A percentile compares a stretch with the other conserved stretches of the same genome.
phyloP scores from a whole-genome alignment of 1,284 basidiomycete genomes.

The Rhodotorula sp. region DNA sequence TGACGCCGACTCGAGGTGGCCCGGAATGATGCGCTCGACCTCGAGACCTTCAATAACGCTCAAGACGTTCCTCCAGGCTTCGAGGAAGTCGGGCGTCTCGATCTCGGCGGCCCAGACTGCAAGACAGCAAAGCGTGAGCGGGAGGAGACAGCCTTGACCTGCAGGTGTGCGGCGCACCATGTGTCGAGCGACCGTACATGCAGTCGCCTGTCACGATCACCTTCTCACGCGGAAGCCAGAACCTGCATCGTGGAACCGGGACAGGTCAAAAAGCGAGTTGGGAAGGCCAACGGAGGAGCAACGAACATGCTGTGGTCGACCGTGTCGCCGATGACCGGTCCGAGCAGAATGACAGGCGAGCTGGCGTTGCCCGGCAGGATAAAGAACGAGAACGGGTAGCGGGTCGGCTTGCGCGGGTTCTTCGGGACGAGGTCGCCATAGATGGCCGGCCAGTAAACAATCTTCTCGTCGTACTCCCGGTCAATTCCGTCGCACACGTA shows the following conservation, averaged over 20 bases:
- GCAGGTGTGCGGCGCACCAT: background rate
- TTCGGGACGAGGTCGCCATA: slow-evolving; percentile 11
- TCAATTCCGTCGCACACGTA: slow-evolving; percentile 18
- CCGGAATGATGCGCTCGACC: slow-evolving; percentile 10
- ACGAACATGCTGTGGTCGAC: slow-evolving; percentile 15
- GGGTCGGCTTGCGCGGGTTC: slow-evolving; percentile 7
- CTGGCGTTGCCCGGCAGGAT: slow-evolving; percentile 10
- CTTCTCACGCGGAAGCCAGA: slow-evolving; percentile 19
- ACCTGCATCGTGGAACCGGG: background rate
- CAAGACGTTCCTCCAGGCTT: slow-evolving; percentile 13
- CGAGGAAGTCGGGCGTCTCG: slow-evolving; percentile 14
- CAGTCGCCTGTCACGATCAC: slow-evolving; percentile 23
- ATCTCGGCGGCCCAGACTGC: slow-evolving; percentile 17
- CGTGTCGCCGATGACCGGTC: slow-evolving; percentile 14
- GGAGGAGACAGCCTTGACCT: background rate
- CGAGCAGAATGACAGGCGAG: slow-evolving; percentile 18
- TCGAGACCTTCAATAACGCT: slow-evolving; percentile 16
- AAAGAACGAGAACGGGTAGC: slow-evolving; percentile 15
- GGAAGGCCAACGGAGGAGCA: background rate
- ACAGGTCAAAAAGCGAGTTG: background rate
- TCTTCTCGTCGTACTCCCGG: slow-evolving; percentile 20
- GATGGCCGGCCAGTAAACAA: background rate
- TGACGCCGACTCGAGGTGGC: slow-evolving; percentile 4
- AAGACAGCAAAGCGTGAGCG: background rate
- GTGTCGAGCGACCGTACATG: background rate